Evolutionary conservation across 129 eudicot species (phyloP), one percentile per base, ranked within the genome.

Genomic region (Lonicera japonica): DNA sequence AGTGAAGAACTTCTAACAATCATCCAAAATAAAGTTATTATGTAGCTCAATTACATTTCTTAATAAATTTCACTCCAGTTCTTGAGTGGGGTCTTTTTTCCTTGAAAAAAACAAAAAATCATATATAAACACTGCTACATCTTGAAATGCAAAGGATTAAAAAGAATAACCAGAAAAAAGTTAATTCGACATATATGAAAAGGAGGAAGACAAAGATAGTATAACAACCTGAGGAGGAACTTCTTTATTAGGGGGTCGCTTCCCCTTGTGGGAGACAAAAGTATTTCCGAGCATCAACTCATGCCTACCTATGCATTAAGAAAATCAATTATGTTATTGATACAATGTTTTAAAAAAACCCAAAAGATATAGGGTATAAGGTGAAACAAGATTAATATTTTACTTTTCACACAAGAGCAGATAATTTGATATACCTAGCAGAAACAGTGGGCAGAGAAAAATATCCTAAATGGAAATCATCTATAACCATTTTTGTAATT

Each of bases 211-310:
- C 16, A 39, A 51, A 53, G 40, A 54, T 70, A 75, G 61, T 25
- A 43, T 22, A 82, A 58, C 20, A 54, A 92, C 98, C 95, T 85
- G 83, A 5, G 96, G 98, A 54, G 88, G 74, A 68, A 83, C 82
- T 76, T 87, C 98, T 64, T 71, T 58, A 46, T 69, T 82, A 48
- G 96, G 98, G 66, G 95, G 75, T 64, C 57, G 68, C 73, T 65
- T 71, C 60, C 76, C 73, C 18, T 83, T 73, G 52, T 75, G 76
- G 11, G 68, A 61, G 2, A 60, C 60, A 65, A 92, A 92, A 14
- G 98, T 80, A 65, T 80, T 87, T 29, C 98, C 98, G 56, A 92
- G 88, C 77, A 60, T 76, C 70, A 92, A 66, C 67, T 92, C 98
- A 53, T 82, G 84, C 69, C 98, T 87, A 74, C 78, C 98, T 92